These are phyloP conservation scores for Saccharum officinarum DNA, from an alignment of 176 grass and related monocot species.

Conservation along the genomic window DNA sequence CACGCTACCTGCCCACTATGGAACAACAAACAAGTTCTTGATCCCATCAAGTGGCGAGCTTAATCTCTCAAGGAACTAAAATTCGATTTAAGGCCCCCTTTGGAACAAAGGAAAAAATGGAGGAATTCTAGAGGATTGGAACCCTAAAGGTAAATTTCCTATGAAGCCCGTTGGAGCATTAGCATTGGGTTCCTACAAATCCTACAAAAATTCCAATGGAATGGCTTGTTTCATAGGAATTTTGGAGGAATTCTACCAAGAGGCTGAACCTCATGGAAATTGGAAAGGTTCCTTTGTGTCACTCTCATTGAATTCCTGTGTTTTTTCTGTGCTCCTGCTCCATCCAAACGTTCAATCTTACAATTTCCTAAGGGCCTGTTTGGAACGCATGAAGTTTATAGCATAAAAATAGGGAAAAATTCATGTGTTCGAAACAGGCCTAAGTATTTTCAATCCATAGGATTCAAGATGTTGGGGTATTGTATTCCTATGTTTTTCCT, in stretches of 20 bases:
- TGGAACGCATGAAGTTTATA: neutral
- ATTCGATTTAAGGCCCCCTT: neutral
- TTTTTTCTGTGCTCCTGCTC: neutral
- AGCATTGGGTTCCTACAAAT: neutral
- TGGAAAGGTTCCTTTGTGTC: neutral
- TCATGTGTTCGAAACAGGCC: neutral
- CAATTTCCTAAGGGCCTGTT: neutral
- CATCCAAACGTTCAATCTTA: neutral
- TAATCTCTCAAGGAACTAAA: neutral
- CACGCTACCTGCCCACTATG: neutral
- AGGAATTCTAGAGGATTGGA: neutral
- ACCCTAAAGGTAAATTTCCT: neutral
- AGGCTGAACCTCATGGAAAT: neutral
- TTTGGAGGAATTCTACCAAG: neutral
- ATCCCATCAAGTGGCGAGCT: neutral
- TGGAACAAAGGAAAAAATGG: neutral
- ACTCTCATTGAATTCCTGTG: neutral
- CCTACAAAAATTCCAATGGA: neutral
- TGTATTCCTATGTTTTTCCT: neutral
- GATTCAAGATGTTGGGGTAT: neutral
- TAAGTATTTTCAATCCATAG: neutral
- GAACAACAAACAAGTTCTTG: neutral
- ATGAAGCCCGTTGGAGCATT: neutral
- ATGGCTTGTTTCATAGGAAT: neutral
- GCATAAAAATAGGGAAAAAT: neutral